Conservation (phyloP, 495 filamentous ascomycete species). For the Zalerion maritima region DNA sequence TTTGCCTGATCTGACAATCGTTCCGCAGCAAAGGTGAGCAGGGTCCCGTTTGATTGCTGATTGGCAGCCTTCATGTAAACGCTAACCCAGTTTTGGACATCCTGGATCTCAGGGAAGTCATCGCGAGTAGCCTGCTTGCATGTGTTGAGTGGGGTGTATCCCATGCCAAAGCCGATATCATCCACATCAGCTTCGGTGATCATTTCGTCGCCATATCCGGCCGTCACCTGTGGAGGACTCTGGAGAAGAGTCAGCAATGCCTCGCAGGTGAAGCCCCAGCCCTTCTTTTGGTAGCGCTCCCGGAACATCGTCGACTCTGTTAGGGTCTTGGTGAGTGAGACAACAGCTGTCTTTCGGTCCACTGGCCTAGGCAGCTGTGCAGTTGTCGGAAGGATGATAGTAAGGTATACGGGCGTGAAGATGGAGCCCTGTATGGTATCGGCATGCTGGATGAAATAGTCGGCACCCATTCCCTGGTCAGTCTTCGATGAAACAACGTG, state of each 20-base stretch:
- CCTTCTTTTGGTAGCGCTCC: constrained; percentile 57
- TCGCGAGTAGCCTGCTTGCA: constrained; percentile 55
- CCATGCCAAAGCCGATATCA: constrained; percentile 84
- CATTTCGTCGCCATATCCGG: constrained; percentile 50
- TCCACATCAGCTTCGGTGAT: constrained; percentile 79
- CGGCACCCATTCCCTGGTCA: constrained; percentile 64
- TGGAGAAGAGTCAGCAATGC: constrained; percentile 75
- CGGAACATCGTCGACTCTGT: constrained; percentile 70
- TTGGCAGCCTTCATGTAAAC: constrained; percentile 46
- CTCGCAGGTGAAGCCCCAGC: constrained; percentile 78
- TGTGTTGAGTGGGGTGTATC: constrained; percentile 83
- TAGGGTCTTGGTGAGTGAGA: constrained; percentile 82
- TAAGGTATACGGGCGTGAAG: constrained; percentile 71
- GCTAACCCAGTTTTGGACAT: constrained; percentile 69
- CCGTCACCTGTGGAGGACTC: constrained; percentile 60
- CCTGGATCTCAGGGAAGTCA: constrained; percentile 66
- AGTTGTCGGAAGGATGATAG: constrained; percentile 74
- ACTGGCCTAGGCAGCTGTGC: constrained; percentile 70
- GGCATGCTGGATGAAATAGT: constrained; percentile 70
- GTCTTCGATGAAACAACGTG: constrained; percentile 71
- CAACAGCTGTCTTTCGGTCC: constrained; percentile 85
- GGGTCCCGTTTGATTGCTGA: constrained; percentile 22
- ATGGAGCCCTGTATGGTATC: constrained; percentile 69
- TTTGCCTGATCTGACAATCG: constrained; percentile 26
- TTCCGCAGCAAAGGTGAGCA: constrained; percentile 21